These are phyloP conservation scores for Phlebopus sp. DNA, from an alignment of 1,284 basidiomycete species.

Conservation along the genomic window DNA sequence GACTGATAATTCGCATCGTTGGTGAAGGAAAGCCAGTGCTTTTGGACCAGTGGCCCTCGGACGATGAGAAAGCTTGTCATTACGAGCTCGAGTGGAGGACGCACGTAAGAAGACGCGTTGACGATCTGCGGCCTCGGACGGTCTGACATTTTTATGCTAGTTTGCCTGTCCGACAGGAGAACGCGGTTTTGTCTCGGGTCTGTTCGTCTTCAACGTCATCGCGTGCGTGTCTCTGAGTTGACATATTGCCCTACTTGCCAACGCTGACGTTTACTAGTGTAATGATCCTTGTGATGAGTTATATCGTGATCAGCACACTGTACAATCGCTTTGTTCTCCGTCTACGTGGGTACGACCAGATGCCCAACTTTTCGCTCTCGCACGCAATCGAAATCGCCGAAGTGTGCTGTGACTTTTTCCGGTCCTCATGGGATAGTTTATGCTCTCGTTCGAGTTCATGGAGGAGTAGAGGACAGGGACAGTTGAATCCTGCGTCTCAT, in stretches of 20 bases:
- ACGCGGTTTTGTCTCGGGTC: conserved; percentile 46
- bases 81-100: conserved; percentile 75
- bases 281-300: conserved; percentile 52
- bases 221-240: conserved; percentile 40
- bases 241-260: background rate
- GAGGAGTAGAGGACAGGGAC: conserved; percentile 6
- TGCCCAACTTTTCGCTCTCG: conserved; percentile 59
- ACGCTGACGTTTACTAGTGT: conserved; percentile 35
- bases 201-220: conserved; percentile 51
- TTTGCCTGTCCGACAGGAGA: conserved; percentile 64
- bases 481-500: conserved; percentile 25
- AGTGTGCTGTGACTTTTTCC: conserved; percentile 21
- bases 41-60: conserved; percentile 54
- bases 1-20: conserved; percentile 1
- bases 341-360: conserved; percentile 58
- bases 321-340: conserved; percentile 71
- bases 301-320: conserved; percentile 57
- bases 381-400: conserved; percentile 25
- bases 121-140: background rate
- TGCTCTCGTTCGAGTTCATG: conserved; percentile 18
- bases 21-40: conserved; percentile 50
- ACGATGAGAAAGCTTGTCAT: conserved; percentile 61
- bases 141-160: conserved; percentile 32
- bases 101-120: conserved; percentile 45
- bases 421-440: conserved; percentile 13